Percentiles rank a stretch among this genome's conserved stretches.
Conservation (phyloP, 208 protist species). For the Polymyxa betae region DNA sequence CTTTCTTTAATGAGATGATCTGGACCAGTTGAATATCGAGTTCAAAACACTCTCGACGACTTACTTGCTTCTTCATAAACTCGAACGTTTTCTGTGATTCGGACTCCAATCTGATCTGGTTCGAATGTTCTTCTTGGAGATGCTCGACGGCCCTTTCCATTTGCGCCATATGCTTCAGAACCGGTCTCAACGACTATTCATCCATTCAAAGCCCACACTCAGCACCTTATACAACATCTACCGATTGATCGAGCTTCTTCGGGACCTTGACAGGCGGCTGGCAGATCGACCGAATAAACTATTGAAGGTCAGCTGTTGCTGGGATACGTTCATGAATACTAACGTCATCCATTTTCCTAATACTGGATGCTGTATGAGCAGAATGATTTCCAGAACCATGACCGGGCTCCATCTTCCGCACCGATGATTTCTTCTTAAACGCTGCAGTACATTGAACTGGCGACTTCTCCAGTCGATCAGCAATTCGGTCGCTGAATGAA, state of each 20-base stretch:
- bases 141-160: conserved; percentile 44
- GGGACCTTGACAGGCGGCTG: conserved; percentile 31
- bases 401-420: neutral
- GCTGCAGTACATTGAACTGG: neutral
- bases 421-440: conserved; percentile 16
- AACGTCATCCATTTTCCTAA: conserved; percentile 48
- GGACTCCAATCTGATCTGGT: conserved; percentile 6
- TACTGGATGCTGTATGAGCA: neutral
- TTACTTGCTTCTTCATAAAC: conserved; percentile 51
- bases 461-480: neutral
- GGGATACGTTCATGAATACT: neutral
- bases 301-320: neutral
- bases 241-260: conserved; percentile 46
- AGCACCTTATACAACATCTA: neutral
- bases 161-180: conserved; percentile 32
- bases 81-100: conserved; percentile 50
- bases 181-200: neutral
- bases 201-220: neutral
- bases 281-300: conserved; percentile 37
- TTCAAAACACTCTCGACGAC: neutral
- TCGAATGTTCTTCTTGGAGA: conserved; percentile 40
- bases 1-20: conserved; percentile 26
- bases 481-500: conserved; percentile 18
- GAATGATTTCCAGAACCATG: neutral
- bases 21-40: neutral